Base-by-base conservation (phyloP, 441 rosid genomes). In the Aleurites moluccanus region DNA sequence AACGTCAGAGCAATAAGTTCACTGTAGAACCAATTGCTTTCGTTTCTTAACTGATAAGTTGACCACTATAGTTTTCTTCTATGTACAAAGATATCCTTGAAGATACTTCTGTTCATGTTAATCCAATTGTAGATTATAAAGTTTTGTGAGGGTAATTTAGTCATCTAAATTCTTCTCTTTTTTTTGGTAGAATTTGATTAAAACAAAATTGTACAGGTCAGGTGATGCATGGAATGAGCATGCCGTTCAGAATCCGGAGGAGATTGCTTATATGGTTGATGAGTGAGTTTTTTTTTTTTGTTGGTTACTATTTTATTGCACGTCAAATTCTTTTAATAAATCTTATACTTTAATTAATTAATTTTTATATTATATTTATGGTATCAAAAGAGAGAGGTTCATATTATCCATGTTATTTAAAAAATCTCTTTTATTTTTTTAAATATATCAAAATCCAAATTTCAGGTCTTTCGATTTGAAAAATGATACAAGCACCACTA, bases 201-300 rank as follows among this genome's bases (percentile, higher is more conserved):
- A n/a, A n/a, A n/a, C 61, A 25, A 25, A 4, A 59, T 50, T 59
- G 52, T 45, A 57, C 77, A 84, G 88, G 78, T 67, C 71, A 13
- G 81, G 76, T 35, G 83, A 81, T 35, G 73, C 73, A 49, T 56
- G 79, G 74, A 77, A 67, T 44, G 75, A 77, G 71, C 84, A 86
- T 74, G 83, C 85, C 0, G 83, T 81, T 3, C 80, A 81, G 16
- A 71, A 86, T 81, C 86, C 88, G 27, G 85, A 81, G 57, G 81
- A 76, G 53, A 78, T 86, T 60, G 88, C 84, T 60, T 64, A 84
- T 3, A 75, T 72, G 82, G 86, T 84, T 69, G 78, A 83, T 68
- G 80, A 64, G 89, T 86, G 64, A 80, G 86, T 78, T 9, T 57
- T n/a, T 55, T 10, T 6, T 59, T 59, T 59, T 23, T 27, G 20